A percentile compares a stretch with the other conserved stretches of the same genome.
Conservation (phyloP, 768 basidiomycete species). For the Gautieria morchelliformis region DNA sequence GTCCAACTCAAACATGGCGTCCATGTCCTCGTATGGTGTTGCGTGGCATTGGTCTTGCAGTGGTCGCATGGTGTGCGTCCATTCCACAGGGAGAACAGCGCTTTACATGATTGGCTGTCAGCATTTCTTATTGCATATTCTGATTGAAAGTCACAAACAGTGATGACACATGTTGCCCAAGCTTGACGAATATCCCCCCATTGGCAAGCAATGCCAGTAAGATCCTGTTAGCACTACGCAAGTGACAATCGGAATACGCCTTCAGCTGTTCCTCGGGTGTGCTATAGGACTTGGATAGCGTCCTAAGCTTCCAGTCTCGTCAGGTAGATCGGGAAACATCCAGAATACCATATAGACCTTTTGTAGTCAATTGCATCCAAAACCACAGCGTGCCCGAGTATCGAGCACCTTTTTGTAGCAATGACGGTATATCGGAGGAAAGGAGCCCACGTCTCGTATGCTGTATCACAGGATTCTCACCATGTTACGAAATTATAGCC, state of each 20-base stretch:
- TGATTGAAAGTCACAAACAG: slow-evolving; percentile 27
- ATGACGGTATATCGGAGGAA: slow-evolving; percentile 68
- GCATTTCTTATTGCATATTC: neutral
- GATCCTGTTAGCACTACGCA: slow-evolving; percentile 69
- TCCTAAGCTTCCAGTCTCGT: slow-evolving; percentile 17
- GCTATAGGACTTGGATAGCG: slow-evolving; percentile 43
- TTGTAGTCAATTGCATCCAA: slow-evolving; percentile 66
- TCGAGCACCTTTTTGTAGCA: slow-evolving; percentile 69
- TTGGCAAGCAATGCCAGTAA: slow-evolving; percentile 80
- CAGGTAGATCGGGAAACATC: neutral
- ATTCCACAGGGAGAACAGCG: slow-evolving; percentile 51
- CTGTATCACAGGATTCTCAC: slow-evolving; percentile 11
- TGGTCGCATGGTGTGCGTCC: slow-evolving; percentile 47
- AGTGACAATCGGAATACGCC: slow-evolving; percentile 74
- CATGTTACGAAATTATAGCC: neutral
- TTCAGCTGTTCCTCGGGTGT: slow-evolving; percentile 39
- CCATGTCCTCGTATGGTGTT: slow-evolving; percentile 69
- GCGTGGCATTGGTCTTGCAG: slow-evolving; percentile 92
- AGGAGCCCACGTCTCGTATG: slow-evolving; percentile 63
- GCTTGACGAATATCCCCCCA: slow-evolving; percentile 82
- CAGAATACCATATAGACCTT: slow-evolving; percentile 12
- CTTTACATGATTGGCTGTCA: slow-evolving; percentile 22
- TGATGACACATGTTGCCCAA: slow-evolving; percentile 83
- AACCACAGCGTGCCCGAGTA: slow-evolving; percentile 49
- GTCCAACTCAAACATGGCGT: slow-evolving; percentile 68